These are phyloP conservation scores for Tephrocybe sp. DNA, from an alignment of 768 basidiomycete species.

Conservation along the genomic window DNA sequence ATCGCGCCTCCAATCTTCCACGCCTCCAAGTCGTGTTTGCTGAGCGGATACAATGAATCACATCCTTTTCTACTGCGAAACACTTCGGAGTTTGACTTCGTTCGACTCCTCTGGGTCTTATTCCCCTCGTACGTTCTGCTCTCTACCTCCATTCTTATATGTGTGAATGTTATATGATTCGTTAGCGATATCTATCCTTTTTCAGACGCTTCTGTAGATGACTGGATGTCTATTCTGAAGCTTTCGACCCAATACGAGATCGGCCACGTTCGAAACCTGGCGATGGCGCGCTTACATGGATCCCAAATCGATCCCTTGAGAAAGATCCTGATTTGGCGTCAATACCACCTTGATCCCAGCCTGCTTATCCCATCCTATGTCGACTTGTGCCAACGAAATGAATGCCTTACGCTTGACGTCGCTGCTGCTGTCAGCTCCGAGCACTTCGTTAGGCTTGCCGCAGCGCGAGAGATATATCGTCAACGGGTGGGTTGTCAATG, in stretches of 20 bases:
- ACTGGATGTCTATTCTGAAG: constrained; percentile 33
- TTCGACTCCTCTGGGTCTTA: constrained; percentile 51
- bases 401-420: constrained; percentile 32
- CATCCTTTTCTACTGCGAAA: constrained; percentile 45
- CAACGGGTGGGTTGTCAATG: constrained; percentile 25
- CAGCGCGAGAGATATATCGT: constrained; percentile 29
- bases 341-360: constrained; percentile 30
- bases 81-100: constrained; percentile 44
- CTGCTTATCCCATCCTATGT: constrained; percentile 28
- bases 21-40: constrained; percentile 20
- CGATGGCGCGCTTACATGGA: constrained; percentile 26
- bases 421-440: constrained; percentile 30
- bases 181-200: constrained; percentile 15
- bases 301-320: constrained; percentile 30
- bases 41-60: constrained; percentile 22
- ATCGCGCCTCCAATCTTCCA: constrained; percentile 30
- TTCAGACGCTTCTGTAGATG: constrained; percentile 23
- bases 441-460: constrained; percentile 31
- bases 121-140: constrained; percentile 44
- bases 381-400: constrained; percentile 26
- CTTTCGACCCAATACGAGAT: constrained; percentile 34
- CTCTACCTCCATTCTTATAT: not conserved
- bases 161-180: not conserved
- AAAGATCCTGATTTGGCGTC: constrained; percentile 34
- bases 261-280: constrained; percentile 23